Base-by-base conservation (phyloP, 2,329 filamentous ascomycete species). In the Epichloe coenophiala region DNA sequence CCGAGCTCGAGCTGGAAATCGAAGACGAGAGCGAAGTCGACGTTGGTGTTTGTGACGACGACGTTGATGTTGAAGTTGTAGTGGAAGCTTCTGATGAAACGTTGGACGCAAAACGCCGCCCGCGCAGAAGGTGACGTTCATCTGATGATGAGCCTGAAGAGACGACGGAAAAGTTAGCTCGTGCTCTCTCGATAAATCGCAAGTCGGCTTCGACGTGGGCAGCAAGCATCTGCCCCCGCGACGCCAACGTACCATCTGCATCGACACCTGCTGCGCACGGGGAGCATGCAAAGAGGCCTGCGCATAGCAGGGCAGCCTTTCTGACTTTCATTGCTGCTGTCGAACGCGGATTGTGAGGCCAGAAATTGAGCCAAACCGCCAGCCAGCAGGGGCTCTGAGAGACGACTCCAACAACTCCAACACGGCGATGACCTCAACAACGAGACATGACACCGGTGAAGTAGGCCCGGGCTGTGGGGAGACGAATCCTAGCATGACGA, bases 291-390 rank as follows among this genome's bases (percentile, higher is more conserved):
- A 56, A 17, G 36, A 58, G 19, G 21, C 51, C 49, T 45, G 54
- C 51, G 45, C 50, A 49, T 11, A 58, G 50, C 50, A 59, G 53
- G 48, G 51, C 35, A 40, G 43, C 41, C 37, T 52, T 42, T 17
- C 41, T 44, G 39, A 53, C 17, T 50, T 54, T 59, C 59, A 61
- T 60, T 13, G 41, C 55, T 36, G 17, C 47, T 47, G n/a, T 17
- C 19, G 12, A 5, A 4, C 2, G n/a, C 12, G 17, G 13, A 15
- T 15, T 7, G 37, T 6, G 37, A 21, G 23, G 42, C 35, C 21
- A 5, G 15, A 11, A 23, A 13, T 37, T 15, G 9, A 33, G 38
- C 38, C 21, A 48, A 37, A 42, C 27, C 27, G 21, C 19, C 11
- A 11, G 17, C 21, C 38, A 12, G 36, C 41, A 38, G 6, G 21